Evolutionary conservation across 1,139 yeast genomes (phyloP).

Genomic region (Meyerozyma sp.): DNA sequence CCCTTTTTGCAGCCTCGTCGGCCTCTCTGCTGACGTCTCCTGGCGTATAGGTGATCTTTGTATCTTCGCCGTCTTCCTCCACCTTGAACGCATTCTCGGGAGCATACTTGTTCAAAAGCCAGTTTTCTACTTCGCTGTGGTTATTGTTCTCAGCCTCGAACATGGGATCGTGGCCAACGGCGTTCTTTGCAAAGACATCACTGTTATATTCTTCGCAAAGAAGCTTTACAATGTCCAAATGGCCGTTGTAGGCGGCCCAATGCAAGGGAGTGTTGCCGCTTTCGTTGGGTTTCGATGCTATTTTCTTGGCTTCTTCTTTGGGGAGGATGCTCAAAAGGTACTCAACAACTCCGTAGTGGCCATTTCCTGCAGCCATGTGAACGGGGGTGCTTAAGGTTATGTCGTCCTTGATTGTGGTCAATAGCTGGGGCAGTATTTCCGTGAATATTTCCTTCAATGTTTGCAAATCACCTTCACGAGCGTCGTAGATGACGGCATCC

Average conservation of each 20-base stretch:
- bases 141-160: slow-evolving; percentile 82
- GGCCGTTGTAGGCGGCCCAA: slow-evolving; percentile 93
- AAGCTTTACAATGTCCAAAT: slow-evolving; percentile 60
- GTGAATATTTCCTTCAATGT: slow-evolving; percentile 63
- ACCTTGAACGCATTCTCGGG: slow-evolving; percentile 56
- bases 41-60: slow-evolving; percentile 42
- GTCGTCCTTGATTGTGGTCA: slow-evolving; percentile 56
- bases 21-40: slow-evolving; percentile 47
- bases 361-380: slow-evolving; percentile 95
- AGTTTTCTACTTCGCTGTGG: slow-evolving; percentile 61
- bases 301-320: slow-evolving; percentile 36
- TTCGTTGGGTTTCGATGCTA: slow-evolving; percentile 59
- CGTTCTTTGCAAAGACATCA: slow-evolving; percentile 75
- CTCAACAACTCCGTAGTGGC: slow-evolving; percentile 66
- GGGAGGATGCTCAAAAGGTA: slow-evolving; percentile 50
- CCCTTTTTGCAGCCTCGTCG: slow-evolving; percentile 29
- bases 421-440: slow-evolving; percentile 48
- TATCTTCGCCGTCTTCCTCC: slow-evolving; percentile 40
- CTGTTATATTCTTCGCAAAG: slow-evolving; percentile 72
- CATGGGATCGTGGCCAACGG: slow-evolving; percentile 74
- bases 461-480: slow-evolving; percentile 83
- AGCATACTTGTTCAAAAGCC: slow-evolving; percentile 66
- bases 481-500: slow-evolving; percentile 75
- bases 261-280: slow-evolving; percentile 92
- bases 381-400: slow-evolving; percentile 67